Evolutionary conservation across 2,329 filamentous ascomycete species (phyloP), one percentile per base, ranked within the genome.

Genomic region (Xylaria sp.): DNA sequence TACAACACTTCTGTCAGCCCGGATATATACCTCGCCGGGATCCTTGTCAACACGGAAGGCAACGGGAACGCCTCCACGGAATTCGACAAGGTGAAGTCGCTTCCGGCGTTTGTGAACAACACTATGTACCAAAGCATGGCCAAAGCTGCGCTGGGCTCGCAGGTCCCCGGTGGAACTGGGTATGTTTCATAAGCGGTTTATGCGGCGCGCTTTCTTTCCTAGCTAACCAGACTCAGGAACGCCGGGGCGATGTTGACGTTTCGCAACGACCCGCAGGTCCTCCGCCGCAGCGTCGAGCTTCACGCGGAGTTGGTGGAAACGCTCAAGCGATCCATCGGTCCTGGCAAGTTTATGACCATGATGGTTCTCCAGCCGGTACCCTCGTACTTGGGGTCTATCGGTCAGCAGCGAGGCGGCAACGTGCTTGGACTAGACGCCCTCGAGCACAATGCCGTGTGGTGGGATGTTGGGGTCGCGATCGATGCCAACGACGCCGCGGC

Each of bases 351-450:
- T 26, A 48, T 39, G 17, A 53, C 61, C 2, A 44, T 53, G 24
- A 38, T 60, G 47, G 53, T 66, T 38, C 58, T 66, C 9, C 66
- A 68, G 39, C 60, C 64, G 1, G 49, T 66, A 2, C 64, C 64
- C 2, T 50, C 57, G 1, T 63, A 65, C 19, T 56, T 64, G 16
- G 61, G 43, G 22, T 22, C 56, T 5, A 49, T 62, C 20, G 56
- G 60, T n/a, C 37, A 49, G 8, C 20, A 60, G 20, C 45, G 46
- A 6, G 66, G 66, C 1, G 65, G 66, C 1, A 66, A 68, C 44
- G 62, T 68, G 45, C 64, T 69, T 16, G 66, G 66, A 3, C 50
- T 68, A 2, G 65, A 67, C 22, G 40, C 56, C 11, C 43, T 64
- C 18, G 19, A 39, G 21, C 44, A 59, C 17, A 63, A 63, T 40